Conservation (phyloP, 306 rosid species). For the Comarum palustre region DNA sequence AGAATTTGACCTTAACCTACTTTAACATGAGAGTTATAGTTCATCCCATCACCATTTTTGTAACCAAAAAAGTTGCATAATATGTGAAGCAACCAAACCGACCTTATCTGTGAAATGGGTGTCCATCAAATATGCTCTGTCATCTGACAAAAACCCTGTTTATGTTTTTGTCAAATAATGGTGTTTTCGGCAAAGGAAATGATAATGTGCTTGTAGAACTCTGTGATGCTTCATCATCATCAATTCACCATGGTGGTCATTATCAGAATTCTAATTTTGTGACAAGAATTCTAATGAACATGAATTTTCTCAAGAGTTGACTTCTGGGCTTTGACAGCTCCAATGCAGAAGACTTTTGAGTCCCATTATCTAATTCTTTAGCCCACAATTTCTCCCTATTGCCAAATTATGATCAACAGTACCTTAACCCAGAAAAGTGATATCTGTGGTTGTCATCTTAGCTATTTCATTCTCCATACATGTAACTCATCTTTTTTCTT, state of each 20-base stretch:
- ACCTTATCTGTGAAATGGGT: neutral
- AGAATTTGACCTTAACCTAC: too few species aligned
- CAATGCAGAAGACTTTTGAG: constrained; percentile 3
- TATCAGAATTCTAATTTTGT: too few species aligned
- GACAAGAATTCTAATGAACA: constrained; percentile 10
- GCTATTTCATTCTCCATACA: neutral
- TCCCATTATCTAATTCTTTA: neutral
- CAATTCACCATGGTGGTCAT: constrained; percentile 5
- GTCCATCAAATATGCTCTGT: constrained; percentile 10
- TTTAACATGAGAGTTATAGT: too few species aligned
- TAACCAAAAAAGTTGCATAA: too few species aligned
- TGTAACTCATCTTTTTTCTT: neutral
- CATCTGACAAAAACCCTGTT: neutral
- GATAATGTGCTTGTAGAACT: neutral
- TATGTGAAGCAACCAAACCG: neutral
- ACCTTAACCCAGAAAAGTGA: constrained; percentile 9
- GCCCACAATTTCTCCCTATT: neutral
- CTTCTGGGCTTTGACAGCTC: constrained; percentile 17
- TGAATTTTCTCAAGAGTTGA: constrained; percentile 18
- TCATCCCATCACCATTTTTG: too few species aligned
- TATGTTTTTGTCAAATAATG: constrained; percentile 5
- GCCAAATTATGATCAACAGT: constrained; percentile 12
- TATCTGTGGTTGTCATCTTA: neutral
- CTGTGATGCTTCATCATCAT: constrained; percentile 6
- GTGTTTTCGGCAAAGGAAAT: constrained; percentile 10